phyloP scores from a whole-genome alignment of 2,329 filamentous ascomycete species.

The Fusarium succisae region DNA sequence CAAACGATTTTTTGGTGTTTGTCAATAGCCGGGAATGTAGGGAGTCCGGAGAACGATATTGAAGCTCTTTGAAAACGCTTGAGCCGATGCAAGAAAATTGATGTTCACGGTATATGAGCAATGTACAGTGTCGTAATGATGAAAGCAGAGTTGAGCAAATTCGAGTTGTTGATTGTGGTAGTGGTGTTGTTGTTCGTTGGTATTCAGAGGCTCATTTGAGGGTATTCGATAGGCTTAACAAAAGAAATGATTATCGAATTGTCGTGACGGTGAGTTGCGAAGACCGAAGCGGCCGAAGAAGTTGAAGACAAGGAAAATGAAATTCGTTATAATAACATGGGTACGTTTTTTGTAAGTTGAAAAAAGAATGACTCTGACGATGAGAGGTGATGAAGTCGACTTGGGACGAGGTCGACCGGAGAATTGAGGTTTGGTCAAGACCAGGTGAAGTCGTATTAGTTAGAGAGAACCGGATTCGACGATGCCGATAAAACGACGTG shows the following conservation, averaged over 20 bases:
- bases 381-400: slow-evolving; percentile 35
- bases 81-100: slow-evolving; percentile 26
- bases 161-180: slow-evolving; percentile 36
- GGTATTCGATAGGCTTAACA: slow-evolving; percentile 47
- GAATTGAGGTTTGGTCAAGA: slow-evolving; percentile 6
- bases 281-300: slow-evolving; percentile 45
- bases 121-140: slow-evolving; percentile 48
- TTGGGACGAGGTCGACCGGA: slow-evolving; percentile 44
- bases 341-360: slow-evolving; percentile 44
- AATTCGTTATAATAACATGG: slow-evolving; percentile 58
- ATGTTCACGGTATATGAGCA: slow-evolving; percentile 39
- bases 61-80: slow-evolving; percentile 27
- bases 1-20: slow-evolving; percentile 40
- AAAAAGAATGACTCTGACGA: slow-evolving; percentile 45
- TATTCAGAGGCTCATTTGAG: slow-evolving; percentile 56
- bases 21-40: slow-evolving; percentile 26
- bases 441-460: slow-evolving; percentile 9
- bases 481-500: slow-evolving; percentile 43
- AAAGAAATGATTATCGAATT: slow-evolving; percentile 50
- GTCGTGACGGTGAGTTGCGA: slow-evolving; percentile 45
- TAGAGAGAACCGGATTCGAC: slow-evolving; percentile 39
- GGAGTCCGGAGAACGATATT: slow-evolving; percentile 16
- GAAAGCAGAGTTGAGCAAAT: slow-evolving; percentile 38
- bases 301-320: slow-evolving; percentile 47
- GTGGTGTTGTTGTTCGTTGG: slow-evolving; percentile 43